Base-by-base conservation (phyloP, 1,284 basidiomycete genomes). In the Boletellus sp. region DNA sequence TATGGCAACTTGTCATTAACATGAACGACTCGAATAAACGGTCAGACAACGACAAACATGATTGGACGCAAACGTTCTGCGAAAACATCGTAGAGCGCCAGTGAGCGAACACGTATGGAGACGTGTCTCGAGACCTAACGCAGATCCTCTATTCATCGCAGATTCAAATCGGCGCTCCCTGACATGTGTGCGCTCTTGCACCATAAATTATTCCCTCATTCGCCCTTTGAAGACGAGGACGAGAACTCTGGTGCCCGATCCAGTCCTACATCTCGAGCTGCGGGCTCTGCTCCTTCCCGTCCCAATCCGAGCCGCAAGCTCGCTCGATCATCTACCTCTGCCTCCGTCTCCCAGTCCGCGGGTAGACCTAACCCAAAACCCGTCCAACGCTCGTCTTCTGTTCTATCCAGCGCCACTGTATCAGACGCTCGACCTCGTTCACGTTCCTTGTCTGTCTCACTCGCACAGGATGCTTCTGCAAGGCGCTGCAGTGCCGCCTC, bases 61-160 rank as follows among this genome's bases (percentile, higher is more conserved):
- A 90, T 60, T 89, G 87, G 86, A 83, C 82, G 70, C 86, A 89
- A 61, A 53, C 61, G 0, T 89, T 89, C 60, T 85, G 75, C 55
- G 79, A 84, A 60, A 77, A 82, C 35, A 60, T 85, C 42, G 80
- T 89, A 15, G 82, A 86, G 59, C 74, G 72, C 36, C 70, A 76
- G 87, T 89, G 60, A 56, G 81, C 73, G 8, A 33, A 16, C 39
- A 24, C 37, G 15, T 36, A 30, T 15, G 8, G 1, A 8, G 26
- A 22, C 32, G 6, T 24, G 18, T 28, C 16, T 13, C n/a, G 22
- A 10, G 36, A 38, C 18, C 41, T 10, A 54, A 26, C 38, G 1
- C 2, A 6, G 3, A 32, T 32, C 2, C 16, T 40, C 6, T 30
- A 6, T 26, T 41, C n/a, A 12, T 18, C 35, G 8, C 37, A 89